Evolutionary conservation across 345 rosid genomes (phyloP), one percentile per base, ranked within the genome.

Genomic region (Arabidopsis arenosa): DNA sequence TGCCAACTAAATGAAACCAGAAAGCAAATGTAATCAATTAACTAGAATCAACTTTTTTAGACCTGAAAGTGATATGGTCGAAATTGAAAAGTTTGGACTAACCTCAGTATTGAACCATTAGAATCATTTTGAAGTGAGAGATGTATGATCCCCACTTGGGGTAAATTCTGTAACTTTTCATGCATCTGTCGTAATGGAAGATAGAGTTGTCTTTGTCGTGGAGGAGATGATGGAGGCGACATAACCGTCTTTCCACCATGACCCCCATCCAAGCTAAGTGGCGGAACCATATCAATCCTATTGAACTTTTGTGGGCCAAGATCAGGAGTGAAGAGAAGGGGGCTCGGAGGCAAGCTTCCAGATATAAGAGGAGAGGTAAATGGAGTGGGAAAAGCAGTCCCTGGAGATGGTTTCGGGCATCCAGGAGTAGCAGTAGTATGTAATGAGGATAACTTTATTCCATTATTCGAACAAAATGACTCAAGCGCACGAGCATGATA

Each of bases 331-430:
- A 79, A 95, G 52, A 88, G 72, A 75, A 84, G 92, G 17, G 99
- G 99, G 86, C 93, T 95, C 26, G 98, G 79, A 7, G 99, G 98
- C 67, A 90, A 86, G 86, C 93, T 95, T 86, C 98, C 99, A 49
- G 93, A 85, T 79, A 95, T 84, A 57, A 87, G 77, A 62, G 98
- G 97, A 33, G 98, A 92, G 30, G 88, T 57, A 78, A 92, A 95
- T 60, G 99, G 97, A 44, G 98, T 89, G 48, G 97, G 90, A 62
- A 85, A 84, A 58, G 92, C 74, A 72, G 96, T 80, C 74, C 88
- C 79, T 18, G 93, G 87, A 35, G 74, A 71, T 63, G 84, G 70
- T 80, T 81, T 90, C 44, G 74, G 80, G 54, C 79, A 74, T 84
- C 93, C 96, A 15, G 86, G 84, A 51, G 86, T 56, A 11, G 74